phyloP scores from a whole-genome alignment of 1,139 yeast genomes.

The Kodamaea ohmeri region DNA sequence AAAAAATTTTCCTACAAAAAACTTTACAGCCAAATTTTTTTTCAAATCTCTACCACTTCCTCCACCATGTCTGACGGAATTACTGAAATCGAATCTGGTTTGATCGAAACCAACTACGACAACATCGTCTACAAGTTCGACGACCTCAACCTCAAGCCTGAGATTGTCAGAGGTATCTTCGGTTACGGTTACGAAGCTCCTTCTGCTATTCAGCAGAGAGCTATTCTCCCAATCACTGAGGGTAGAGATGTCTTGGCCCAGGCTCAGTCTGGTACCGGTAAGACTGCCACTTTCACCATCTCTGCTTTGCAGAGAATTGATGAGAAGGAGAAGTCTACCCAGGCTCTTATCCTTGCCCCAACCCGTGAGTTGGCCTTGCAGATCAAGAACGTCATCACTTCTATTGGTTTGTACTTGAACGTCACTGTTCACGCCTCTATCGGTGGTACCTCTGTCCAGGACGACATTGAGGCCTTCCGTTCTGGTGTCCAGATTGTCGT shows the following conservation, averaged over 20 bases:
- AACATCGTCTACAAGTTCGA: conserved; percentile 88
- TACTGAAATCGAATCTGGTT: conserved; percentile 77
- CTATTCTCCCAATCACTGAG: conserved; percentile 92
- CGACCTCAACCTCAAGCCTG: conserved; percentile 79
- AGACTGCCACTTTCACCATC: conserved; percentile 98
- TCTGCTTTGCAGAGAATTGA: conserved; percentile 95
- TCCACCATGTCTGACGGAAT: conserved; percentile 56
- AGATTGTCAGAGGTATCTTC: conserved; percentile 82
- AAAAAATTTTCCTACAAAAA: conserved; percentile 12
- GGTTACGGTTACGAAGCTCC: conserved; percentile 98
- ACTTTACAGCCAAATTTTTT: conserved; percentile 6
- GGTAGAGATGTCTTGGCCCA: conserved; percentile 98
- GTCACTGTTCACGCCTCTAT: conserved; percentile 96
- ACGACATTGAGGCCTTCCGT: conserved; percentile 89
- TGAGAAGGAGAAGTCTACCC: conserved; percentile 71
- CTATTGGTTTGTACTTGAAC: conserved; percentile 90
- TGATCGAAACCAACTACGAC: conserved; percentile 96
- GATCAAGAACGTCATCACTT: conserved; percentile 93
- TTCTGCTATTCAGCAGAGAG: conserved; percentile 98
- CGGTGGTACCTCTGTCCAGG: conserved; percentile 94
- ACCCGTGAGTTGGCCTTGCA: conserved; percentile 98
- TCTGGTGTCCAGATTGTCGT: conserved; percentile 95
- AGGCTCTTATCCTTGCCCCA: conserved; percentile 95
- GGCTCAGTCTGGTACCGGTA: conserved; percentile 99
- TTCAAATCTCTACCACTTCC: conserved; percentile 8